phyloP scores from a whole-genome alignment of 1,284 basidiomycete species.

The Anthracocystis setariae region DNA sequence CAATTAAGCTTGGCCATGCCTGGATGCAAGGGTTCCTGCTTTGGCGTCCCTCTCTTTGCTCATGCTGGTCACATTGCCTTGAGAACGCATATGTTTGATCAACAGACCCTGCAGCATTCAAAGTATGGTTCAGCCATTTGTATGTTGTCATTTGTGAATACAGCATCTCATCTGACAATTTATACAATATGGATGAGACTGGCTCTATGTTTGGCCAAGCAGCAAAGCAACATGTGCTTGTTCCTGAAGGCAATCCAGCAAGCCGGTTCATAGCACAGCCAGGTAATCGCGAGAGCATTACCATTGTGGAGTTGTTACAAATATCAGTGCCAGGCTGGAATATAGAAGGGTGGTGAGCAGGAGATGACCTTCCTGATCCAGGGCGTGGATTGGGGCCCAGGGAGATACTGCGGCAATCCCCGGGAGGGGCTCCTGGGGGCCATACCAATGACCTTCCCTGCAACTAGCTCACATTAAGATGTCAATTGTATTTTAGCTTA shows the following conservation, averaged over 20 bases:
- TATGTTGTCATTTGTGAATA: conserved; percentile 7
- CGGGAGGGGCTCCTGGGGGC: no score
- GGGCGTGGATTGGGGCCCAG: no score
- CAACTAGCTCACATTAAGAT: no score
- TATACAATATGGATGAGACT: background rate
- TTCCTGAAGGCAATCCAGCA: conserved; percentile 4
- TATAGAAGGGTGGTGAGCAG: conserved; percentile 2
- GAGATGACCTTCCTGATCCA: no score
- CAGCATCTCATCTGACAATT: conserved; percentile 2
- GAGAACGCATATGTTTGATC: conserved; percentile 6
- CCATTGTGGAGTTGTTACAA: conserved; percentile 5
- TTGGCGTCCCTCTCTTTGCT: conserved; percentile 4
- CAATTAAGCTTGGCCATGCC: background rate
- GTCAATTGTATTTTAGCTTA: no score
- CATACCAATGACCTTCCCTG: no score
- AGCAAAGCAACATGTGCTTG: conserved; percentile 3
- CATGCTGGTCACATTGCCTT: conserved; percentile 12
- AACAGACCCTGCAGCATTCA: background rate
- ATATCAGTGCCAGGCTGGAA: no score
- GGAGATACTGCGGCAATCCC: no score
- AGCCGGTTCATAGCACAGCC: conserved; percentile 12
- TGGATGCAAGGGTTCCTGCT: conserved; percentile 20
- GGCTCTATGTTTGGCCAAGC: conserved; percentile 2
- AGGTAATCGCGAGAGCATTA: conserved; percentile 4
- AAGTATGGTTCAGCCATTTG: conserved; percentile 3